These are phyloP conservation scores for Taxillus chinensis DNA, from an alignment of 164 flowering plant genomes.

Conservation along the genomic window DNA sequence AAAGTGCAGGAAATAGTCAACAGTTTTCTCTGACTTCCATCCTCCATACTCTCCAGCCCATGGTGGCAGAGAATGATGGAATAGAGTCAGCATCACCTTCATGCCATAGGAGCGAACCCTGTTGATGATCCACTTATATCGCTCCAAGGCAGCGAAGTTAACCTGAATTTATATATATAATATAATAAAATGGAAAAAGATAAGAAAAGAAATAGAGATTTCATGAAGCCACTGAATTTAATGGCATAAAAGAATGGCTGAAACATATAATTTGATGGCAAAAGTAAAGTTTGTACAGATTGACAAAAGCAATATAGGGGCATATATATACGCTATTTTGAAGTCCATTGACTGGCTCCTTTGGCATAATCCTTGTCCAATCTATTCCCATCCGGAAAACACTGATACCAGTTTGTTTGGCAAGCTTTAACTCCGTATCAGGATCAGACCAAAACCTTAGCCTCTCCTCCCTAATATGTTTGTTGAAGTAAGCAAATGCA, in stretches of 20 bases:
- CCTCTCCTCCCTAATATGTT: constrained; percentile 78
- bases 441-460: constrained; percentile 98
- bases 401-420: constrained; percentile 74
- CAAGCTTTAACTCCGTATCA: constrained; percentile 81
- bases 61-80: constrained; percentile 97
- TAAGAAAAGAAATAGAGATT: not conserved
- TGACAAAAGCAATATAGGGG: not conserved
- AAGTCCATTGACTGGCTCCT: constrained; percentile 66
- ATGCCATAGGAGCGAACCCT: constrained; percentile 80
- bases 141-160: constrained; percentile 85
- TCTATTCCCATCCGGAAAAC: constrained; percentile 96
- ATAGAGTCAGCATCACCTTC: constrained; percentile 97
- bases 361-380: constrained; percentile 87
- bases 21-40: constrained; percentile 93
- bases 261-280: not conserved
- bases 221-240: too few species aligned
- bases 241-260: not conserved
- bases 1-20: constrained; percentile 84
- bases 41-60: constrained; percentile 99
- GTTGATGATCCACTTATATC: constrained; percentile 83
- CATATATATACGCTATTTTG: constrained; percentile 43
- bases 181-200: not conserved
- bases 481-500: constrained; percentile 4
- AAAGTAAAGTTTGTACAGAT: too few species aligned
- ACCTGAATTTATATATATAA: constrained; percentile 28